phyloP scores from a whole-genome alignment of 805 yeast species.

The Ogataea ganodermae region DNA sequence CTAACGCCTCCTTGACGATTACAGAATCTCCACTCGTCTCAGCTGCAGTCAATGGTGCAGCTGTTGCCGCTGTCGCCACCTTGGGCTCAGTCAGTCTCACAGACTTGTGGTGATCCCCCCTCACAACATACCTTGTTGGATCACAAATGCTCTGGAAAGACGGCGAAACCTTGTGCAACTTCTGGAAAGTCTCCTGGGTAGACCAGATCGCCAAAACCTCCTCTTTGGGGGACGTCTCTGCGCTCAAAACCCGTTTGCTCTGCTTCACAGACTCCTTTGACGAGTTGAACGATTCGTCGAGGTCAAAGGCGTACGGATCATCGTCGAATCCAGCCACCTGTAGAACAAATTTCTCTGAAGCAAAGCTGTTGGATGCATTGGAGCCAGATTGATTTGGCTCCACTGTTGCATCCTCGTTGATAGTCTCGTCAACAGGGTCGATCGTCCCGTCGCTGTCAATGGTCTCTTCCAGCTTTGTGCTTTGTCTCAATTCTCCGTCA shows the following conservation, averaged over 20 bases:
- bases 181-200: conserved; percentile 31
- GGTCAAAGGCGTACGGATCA: conserved; percentile 38
- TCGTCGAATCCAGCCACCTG: conserved; percentile 43
- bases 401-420: conserved; percentile 14
- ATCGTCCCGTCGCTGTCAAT: conserved; percentile 16
- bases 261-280: conserved; percentile 21
- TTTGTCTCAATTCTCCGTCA: not conserved
- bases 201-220: conserved; percentile 39
- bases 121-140: conserved; percentile 26
- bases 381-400: not conserved
- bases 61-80: too few species aligned
- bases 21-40: not conserved
- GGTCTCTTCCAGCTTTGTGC: not conserved
- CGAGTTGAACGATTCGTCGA: conserved; percentile 29
- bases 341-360: conserved; percentile 27
- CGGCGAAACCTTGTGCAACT: conserved; percentile 16
- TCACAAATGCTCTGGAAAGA: conserved; percentile 33
- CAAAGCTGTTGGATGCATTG: conserved; percentile 19
- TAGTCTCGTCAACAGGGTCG: conserved; percentile 16
- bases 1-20: not conserved
- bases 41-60: not conserved
- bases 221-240: conserved; percentile 30
- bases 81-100: too few species aligned
- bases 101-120: conserved; percentile 24
- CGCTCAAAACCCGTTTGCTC: conserved; percentile 21